Percentiles rank a stretch among this genome's conserved stretches.
Conservation (phyloP, 176 grass and related monocot species). For the Cocos nucifera region DNA sequence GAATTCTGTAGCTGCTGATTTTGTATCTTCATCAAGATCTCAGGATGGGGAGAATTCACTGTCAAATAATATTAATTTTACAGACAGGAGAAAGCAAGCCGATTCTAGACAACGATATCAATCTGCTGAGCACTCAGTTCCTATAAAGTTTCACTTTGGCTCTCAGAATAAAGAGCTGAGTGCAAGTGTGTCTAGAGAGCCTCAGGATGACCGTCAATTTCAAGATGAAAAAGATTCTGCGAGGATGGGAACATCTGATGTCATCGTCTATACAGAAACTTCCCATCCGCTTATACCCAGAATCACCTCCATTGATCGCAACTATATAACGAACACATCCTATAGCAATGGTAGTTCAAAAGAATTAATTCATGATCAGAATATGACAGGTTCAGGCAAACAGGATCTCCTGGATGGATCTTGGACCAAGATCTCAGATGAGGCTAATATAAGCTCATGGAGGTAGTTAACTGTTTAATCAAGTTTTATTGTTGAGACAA, state of each 20-base stretch:
- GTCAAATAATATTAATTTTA: conserved; percentile 28
- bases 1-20: conserved; percentile 18
- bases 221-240: conserved; percentile 20
- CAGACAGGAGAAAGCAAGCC: conserved; percentile 25
- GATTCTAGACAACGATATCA: conserved; percentile 24
- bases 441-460: background rate
- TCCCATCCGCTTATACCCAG: background rate
- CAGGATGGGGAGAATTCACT: conserved; percentile 33
- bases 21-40: conserved; percentile 20
- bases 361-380: conserved; percentile 5
- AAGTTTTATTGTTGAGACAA: background rate
- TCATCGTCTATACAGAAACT: background rate
- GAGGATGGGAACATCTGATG: background rate
- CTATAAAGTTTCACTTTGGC: conserved; percentile 31
- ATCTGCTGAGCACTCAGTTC: conserved; percentile 25
- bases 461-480: background rate
- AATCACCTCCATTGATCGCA: background rate
- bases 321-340: background rate
- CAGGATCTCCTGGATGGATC: background rate
- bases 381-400: background rate
- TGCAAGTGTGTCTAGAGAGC: conserved; percentile 32
- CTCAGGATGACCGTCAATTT: conserved; percentile 23
- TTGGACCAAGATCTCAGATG: background rate
- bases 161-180: conserved; percentile 19
- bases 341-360: background rate